Conservation (phyloP, 225 moss, liverwort and hornwort species). For the Ulota crispa region DNA sequence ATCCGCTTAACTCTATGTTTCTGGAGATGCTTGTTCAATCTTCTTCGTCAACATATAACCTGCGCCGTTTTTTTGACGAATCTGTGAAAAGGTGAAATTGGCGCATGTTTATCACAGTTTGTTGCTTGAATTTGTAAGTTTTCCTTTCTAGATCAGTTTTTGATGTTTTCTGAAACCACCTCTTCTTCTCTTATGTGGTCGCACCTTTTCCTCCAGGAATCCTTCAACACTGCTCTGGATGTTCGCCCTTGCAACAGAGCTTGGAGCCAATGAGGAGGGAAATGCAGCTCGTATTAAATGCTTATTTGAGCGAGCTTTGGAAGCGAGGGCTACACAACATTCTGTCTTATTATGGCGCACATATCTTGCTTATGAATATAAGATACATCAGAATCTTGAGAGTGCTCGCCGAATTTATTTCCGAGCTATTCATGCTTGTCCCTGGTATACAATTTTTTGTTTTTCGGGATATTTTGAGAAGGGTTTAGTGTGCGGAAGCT, state of each 20-base stretch:
- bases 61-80: slow-evolving; percentile 88
- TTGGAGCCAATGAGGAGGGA: slow-evolving; percentile 51
- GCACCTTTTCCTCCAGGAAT: slow-evolving; percentile 40
- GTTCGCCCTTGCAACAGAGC: slow-evolving; percentile 77
- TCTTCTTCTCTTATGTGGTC: slow-evolving; percentile 11
- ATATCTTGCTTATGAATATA: slow-evolving; percentile 83
- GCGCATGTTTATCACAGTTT: not conserved
- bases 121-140: slow-evolving; percentile 2
- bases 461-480: not conserved
- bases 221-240: slow-evolving; percentile 85
- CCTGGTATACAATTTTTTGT: slow-evolving; percentile 59
- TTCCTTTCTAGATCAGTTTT: slow-evolving; percentile 8
- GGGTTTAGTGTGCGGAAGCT: not conserved
- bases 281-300: slow-evolving; percentile 75
- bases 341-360: slow-evolving; percentile 92
- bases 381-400: slow-evolving; percentile 64
- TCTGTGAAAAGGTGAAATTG: slow-evolving; percentile 43
- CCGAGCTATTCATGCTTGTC: slow-evolving; percentile 99
- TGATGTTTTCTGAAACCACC: not conserved
- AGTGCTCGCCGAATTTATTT: slow-evolving; percentile 91
- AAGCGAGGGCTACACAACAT: slow-evolving; percentile 73
- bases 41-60: slow-evolving; percentile 50
- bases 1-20: slow-evolving; percentile 73
- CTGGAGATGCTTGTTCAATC: slow-evolving; percentile 47
- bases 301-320: slow-evolving; percentile 89